Conservation (phyloP, 164 flowering plant genomes). For the grape (Vitis vinifera) region DNA sequence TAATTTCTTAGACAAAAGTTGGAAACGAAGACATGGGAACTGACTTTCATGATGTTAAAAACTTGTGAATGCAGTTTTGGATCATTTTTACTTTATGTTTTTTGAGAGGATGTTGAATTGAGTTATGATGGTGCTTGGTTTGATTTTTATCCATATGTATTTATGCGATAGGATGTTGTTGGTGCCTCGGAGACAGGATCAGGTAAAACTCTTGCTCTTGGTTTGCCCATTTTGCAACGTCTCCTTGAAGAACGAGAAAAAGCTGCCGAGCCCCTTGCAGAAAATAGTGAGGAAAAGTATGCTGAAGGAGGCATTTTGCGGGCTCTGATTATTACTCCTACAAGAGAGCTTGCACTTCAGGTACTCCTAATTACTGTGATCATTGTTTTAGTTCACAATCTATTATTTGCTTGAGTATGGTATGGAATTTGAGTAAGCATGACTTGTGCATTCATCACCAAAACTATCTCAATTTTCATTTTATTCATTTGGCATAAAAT, state of each 20-base stretch:
- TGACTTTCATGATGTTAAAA: too few species aligned
- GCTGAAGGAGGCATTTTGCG: constrained; percentile 53
- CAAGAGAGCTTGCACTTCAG: constrained; percentile 98
- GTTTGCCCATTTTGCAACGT: constrained; percentile 90
- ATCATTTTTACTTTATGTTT: background rate
- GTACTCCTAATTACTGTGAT: constrained; percentile 25
- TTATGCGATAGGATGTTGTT: constrained; percentile 68
- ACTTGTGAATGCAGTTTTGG: too few species aligned
- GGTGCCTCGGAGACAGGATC: constrained; percentile 99
- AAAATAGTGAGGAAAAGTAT: constrained; percentile 45
- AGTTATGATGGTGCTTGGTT: background rate
- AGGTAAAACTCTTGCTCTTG: constrained; percentile 97
- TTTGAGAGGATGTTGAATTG: background rate
- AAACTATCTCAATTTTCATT: too few species aligned
- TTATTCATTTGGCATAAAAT: too few species aligned
- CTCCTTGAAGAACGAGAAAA: constrained; percentile 84
- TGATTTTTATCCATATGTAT: background rate
- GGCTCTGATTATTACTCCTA: constrained; percentile 89
- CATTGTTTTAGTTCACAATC: background rate
- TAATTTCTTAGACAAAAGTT: too few species aligned
- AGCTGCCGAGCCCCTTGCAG: constrained; percentile 31
- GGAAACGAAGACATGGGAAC: too few species aligned
- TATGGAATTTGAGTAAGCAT: too few species aligned
- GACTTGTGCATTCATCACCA: too few species aligned
- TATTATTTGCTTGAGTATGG: too few species aligned